Evolutionary conservation across 371 early-diverging fungal species (phyloP).

Genomic region (Basidiobolus heterosporus): DNA sequence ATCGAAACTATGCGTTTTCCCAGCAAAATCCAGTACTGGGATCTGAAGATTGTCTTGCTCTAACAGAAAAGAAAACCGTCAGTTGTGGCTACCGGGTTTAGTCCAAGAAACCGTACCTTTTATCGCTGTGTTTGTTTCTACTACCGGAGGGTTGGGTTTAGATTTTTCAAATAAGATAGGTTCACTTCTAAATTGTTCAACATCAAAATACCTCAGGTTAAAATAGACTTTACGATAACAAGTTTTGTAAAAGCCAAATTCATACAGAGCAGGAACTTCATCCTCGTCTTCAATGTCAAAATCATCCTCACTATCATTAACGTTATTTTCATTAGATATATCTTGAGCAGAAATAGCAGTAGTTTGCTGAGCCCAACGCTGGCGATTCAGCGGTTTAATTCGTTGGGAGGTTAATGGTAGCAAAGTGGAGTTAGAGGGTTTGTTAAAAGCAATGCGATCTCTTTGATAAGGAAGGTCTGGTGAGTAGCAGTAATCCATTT

Average conservation of each 20-base stretch:
- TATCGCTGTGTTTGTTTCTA: not conserved
- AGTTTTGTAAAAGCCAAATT: too few species aligned
- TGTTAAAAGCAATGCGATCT: conserved; percentile 1
- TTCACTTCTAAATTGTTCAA: too few species aligned
- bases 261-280: too few species aligned
- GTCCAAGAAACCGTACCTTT: not conserved
- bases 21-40: not conserved
- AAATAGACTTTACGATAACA: too few species aligned
- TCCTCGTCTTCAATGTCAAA: not conserved
- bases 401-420: not conserved
- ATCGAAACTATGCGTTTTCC: conserved; percentile 1
- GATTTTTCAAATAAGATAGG: too few species aligned
- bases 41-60: too few species aligned
- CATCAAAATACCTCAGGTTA: too few species aligned
- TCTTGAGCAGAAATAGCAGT: not conserved
- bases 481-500: conserved; percentile 50
- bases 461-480: conserved; percentile 19
- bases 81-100: too few species aligned
- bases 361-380: not conserved
- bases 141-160: not conserved
- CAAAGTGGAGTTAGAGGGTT: not conserved
- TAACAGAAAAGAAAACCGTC: too few species aligned
- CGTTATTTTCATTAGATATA: not conserved
- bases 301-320: not conserved
- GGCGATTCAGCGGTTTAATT: not conserved